Evolutionary conservation across 441 rosid species (phyloP).

Genomic region (Gossypium schwendimanii): DNA sequence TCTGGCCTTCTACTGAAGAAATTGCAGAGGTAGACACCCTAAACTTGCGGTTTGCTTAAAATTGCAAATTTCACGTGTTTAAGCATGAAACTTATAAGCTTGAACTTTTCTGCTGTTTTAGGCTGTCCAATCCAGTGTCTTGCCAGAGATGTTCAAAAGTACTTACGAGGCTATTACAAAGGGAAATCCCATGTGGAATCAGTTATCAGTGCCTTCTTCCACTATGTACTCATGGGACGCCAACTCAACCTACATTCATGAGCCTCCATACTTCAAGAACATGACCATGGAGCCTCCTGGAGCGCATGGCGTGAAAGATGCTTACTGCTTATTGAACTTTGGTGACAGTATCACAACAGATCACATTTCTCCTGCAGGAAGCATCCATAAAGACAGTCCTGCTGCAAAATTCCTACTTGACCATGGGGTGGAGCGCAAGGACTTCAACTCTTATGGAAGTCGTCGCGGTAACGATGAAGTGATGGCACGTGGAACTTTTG

Average conservation of each 20-base stretch:
- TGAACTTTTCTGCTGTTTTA: slow-evolving; percentile 25
- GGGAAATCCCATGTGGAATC: slow-evolving; percentile 97
- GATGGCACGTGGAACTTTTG: slow-evolving; percentile 98
- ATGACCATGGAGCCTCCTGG: slow-evolving; percentile 96
- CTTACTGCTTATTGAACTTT: slow-evolving; percentile 89
- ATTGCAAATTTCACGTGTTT: slow-evolving; percentile 3
- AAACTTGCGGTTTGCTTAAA: not conserved
- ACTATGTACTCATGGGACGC: slow-evolving; percentile 79
- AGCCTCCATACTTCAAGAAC: slow-evolving; percentile 94
- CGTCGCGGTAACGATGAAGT: slow-evolving; percentile 94
- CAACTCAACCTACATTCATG: slow-evolving; percentile 93
- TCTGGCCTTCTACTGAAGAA: slow-evolving; percentile 94
- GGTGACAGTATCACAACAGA: slow-evolving; percentile 99
- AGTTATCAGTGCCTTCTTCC: slow-evolving; percentile 57
- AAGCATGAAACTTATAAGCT: slow-evolving; percentile 6
- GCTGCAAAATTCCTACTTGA: slow-evolving; percentile 87
- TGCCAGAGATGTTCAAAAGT: slow-evolving; percentile 88
- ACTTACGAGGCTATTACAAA: slow-evolving; percentile 87
- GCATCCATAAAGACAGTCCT: slow-evolving; percentile 92
- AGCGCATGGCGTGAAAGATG: slow-evolving; percentile 85
- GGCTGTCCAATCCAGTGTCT: slow-evolving; percentile 90
- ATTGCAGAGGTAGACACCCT: slow-evolving; percentile 63
- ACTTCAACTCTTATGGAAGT: slow-evolving; percentile 96
- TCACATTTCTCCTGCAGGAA: slow-evolving; percentile 98
- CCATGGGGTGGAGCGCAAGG: slow-evolving; percentile 74